Base-by-base conservation (phyloP, 495 filamentous ascomycete genomes). In the Pyrenula aspistea region DNA sequence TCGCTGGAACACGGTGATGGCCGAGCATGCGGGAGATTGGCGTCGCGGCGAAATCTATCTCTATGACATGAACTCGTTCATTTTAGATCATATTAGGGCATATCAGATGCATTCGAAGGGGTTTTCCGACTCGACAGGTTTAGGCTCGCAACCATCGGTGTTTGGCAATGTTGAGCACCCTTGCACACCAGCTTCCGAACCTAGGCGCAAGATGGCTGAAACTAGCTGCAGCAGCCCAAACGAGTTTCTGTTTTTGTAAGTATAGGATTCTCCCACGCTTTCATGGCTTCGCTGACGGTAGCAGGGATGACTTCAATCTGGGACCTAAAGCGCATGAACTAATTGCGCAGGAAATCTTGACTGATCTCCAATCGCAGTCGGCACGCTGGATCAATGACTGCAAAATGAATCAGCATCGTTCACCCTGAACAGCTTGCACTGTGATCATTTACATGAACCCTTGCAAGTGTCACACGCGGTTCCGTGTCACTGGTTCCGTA, bases 191-290 rank as follows among this genome's bases (percentile, higher is more conserved):
- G 57, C 53, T 63, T 60, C 22, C 60, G 62, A 60, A 60, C 63
- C 51, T 64, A 58, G 58, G 63, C 69, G 62, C 67, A 70, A n/a
- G 54, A 53, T 65, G 66, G 68, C 63, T 71, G 68, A 68, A 68
- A 68, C 54, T 51, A 54, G 51, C 63, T 64, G 59, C 53, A 63
- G 62, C 50, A 60, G 71, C 50, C 78, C 76, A 1, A 68, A 75
- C 10, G 74, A 69, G 54, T 80, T 72, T 63, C 68, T 80, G 25
- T 79, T 81, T 64, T 78, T 76, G 78, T 79, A 67, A 67, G 70
- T 42, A 15, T 15, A 8, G 8, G 31, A 42, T 8, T 42, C 8
- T 15, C 31, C 15, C 15, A 61, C 25, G 31, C 49, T 12, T 25
- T 20, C 54, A 53, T 36, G 53, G 48, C 24, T 48, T 42, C 53